Evolutionary conservation across 768 basidiomycete genomes (phyloP), one percentile per base, ranked within the genome.

Genomic region (Amanita brunnescens): DNA sequence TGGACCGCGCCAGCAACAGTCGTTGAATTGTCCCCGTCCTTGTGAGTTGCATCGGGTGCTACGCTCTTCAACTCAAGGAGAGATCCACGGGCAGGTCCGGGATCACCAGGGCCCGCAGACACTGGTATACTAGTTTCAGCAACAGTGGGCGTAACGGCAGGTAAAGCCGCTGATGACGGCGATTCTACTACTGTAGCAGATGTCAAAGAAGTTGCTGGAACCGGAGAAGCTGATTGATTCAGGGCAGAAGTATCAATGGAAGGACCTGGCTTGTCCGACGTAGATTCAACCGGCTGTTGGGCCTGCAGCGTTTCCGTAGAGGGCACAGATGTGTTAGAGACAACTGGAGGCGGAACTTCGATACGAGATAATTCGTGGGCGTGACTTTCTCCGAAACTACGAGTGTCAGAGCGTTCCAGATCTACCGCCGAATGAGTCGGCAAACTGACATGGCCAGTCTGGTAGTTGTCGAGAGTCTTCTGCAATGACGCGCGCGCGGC

Each of bases 351-450:
- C 42, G 55, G 58, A 33, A 57, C 46, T 21, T 63, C 61, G 47
- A 89, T 80, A 57, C 69, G 73, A 14, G 76, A 75, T 32, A 92
- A 72, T 66, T 91, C 90, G 32, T 68, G 73, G 0, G 85, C 86
- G 59, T 92, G 90, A 34, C 82, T 91, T 65, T 85, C 86, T 16
- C 90, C 90, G 61, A 92, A 92, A 65, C 85, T 89, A 51, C 78
- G 78, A 0, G 85, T 87, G 59, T 91, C 85, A 3, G 83, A 83
- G 54, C 83, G 72, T 53, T 75, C 73, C 35, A 88, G 73, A 61
- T 85, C 81, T n/a, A 75, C 66, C 5, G 71, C 68, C 12, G 65
- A 54, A 13, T 75, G 72, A 9, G 71, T 64, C 34, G 74, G 70
- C 9, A 88, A 70, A 37, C 72, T 73, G 58, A 78, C 74, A 52